phyloP scores from a whole-genome alignment of 495 filamentous ascomycete genomes.

The Xeromyces bisporus region DNA sequence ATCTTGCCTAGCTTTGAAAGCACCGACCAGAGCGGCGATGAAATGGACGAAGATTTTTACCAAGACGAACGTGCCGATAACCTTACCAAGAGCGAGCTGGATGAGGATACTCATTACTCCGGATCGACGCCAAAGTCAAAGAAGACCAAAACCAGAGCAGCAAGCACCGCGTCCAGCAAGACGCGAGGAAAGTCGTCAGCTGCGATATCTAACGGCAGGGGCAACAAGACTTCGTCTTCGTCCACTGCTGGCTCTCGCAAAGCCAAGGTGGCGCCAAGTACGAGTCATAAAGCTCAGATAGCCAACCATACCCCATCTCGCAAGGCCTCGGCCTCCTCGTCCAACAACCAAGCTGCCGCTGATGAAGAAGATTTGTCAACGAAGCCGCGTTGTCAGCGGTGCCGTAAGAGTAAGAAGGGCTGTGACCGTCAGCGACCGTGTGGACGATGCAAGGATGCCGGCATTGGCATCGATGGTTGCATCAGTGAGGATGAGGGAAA shows the following conservation, averaged over 20 bases:
- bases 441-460: slow-evolving; percentile 87
- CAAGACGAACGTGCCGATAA: slow-evolving; percentile 46
- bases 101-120: slow-evolving; percentile 28
- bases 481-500: slow-evolving; percentile 95
- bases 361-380: slow-evolving; percentile 84
- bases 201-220: slow-evolving; percentile 24
- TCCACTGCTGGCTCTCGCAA: slow-evolving; percentile 29
- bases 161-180: slow-evolving; percentile 16
- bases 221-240: slow-evolving; percentile 23
- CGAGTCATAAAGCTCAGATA: slow-evolving; percentile 31
- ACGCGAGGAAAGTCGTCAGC: slow-evolving; percentile 21
- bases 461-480: slow-evolving; percentile 78
- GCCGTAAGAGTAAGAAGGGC: slow-evolving; percentile 97
- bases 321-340: slow-evolving; percentile 54
- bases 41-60: slow-evolving; percentile 31
- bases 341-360: slow-evolving; percentile 53
- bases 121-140: slow-evolving; percentile 28
- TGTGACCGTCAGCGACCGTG: slow-evolving; percentile 94
- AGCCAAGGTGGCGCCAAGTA: slow-evolving; percentile 32
- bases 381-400: slow-evolving; percentile 94
- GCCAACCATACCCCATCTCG: slow-evolving; percentile 49
- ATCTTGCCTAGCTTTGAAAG: slow-evolving; percentile 51
- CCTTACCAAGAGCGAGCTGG: slow-evolving; percentile 33
- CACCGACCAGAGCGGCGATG: slow-evolving; percentile 51
- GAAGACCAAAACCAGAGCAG: slow-evolving; percentile 26